Evolutionary conservation across 306 rosid species (phyloP).

Genomic region (Medicago arabica): DNA sequence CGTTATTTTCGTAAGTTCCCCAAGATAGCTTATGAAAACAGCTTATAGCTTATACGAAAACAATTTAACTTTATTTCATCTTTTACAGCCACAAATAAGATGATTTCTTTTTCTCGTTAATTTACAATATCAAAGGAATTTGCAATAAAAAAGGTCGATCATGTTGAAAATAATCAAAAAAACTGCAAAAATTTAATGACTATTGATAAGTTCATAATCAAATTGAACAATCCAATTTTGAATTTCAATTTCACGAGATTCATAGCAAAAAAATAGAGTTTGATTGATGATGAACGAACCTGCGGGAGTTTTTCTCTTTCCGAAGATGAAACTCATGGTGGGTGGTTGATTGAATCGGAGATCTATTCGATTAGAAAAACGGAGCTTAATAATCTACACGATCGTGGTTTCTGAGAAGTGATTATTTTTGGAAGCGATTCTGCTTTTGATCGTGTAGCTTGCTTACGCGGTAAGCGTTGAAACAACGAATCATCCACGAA

Average conservation of each 20-base stretch:
- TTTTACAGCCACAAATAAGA: no score
- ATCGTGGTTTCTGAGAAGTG: background rate
- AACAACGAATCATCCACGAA: constrained; percentile 45
- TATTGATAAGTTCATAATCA: background rate
- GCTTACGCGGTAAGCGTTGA: constrained; percentile 57
- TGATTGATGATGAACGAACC: constrained; percentile 50
- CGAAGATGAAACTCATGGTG: constrained; percentile 67
- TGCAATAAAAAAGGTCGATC: background rate
- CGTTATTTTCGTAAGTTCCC: no score
- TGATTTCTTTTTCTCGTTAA: background rate
- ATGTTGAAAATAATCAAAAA: background rate
- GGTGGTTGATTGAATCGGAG: constrained; percentile 12
- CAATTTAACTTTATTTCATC: no score
- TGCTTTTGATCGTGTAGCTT: constrained; percentile 37
- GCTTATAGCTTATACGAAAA: no score
- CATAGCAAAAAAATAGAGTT: background rate
- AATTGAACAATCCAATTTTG: constrained; percentile 25
- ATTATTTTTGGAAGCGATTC: background rate
- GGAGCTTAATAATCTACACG: background rate
- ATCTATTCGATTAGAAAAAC: background rate
- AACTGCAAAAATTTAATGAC: background rate
- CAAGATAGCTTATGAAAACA: no score
- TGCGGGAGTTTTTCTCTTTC: constrained; percentile 95
- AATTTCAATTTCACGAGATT: background rate
- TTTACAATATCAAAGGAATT: background rate